phyloP scores from a whole-genome alignment of 495 filamentous ascomycete genomes.

The Acidomyces sp. region DNA sequence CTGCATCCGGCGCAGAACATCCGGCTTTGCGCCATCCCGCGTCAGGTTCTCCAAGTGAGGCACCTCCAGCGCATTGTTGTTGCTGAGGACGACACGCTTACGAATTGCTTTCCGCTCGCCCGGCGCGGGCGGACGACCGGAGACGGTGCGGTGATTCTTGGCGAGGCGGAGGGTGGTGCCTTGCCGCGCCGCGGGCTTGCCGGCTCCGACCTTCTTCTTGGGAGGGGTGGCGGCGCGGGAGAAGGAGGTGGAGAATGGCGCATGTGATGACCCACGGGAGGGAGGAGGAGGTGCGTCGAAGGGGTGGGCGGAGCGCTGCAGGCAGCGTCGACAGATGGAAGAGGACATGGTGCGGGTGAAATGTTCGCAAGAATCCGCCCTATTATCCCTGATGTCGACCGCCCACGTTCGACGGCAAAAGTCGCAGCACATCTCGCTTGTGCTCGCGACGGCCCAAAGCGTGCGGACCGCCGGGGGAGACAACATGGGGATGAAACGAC shows the following conservation, averaged over 20 bases:
- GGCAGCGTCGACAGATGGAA: constrained; percentile 15
- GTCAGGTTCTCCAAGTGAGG: constrained; percentile 48
- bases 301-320: constrained; percentile 4
- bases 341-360: constrained; percentile 22
- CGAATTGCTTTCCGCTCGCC: constrained; percentile 79
- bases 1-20: constrained; percentile 33
- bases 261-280: constrained; percentile 28
- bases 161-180: constrained; percentile 7
- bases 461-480: too few species aligned
- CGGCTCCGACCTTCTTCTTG: constrained; percentile 24
- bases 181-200: background rate
- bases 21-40: constrained; percentile 28
- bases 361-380: too few species aligned
- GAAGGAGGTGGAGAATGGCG: constrained; percentile 23
- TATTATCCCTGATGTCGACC: too few species aligned
- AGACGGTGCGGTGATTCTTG: constrained; percentile 18
- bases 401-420: too few species aligned
- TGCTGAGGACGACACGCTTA: constrained; percentile 81
- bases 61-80: constrained; percentile 78
- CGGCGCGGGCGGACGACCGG: constrained; percentile 39
- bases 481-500: too few species aligned
- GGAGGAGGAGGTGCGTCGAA: constrained; percentile 12
- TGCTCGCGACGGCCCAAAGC: too few species aligned
- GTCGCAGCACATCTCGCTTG: too few species aligned
- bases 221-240: constrained; percentile 30